phyloP scores from a whole-genome alignment of 192 early-diverging fungal genomes.

The Coemansia sp. region DNA sequence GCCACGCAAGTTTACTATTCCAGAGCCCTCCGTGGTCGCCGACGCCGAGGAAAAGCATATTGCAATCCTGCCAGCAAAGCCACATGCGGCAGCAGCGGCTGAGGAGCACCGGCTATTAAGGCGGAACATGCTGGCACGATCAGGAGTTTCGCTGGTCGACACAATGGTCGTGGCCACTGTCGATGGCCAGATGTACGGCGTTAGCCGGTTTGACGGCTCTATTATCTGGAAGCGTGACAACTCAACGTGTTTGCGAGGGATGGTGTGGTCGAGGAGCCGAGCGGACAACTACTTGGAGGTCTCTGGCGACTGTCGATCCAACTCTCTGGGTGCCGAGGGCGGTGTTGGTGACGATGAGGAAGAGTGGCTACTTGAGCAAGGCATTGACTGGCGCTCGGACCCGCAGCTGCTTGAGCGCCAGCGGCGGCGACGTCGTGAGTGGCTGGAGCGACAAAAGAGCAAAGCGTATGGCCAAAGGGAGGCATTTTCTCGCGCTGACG shows the following conservation, averaged over 20 bases:
- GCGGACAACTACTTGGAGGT: background rate
- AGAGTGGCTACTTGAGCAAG: constrained; percentile 52
- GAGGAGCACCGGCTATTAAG: constrained; percentile 30
- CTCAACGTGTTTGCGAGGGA: constrained; percentile 16
- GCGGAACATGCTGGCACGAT: constrained; percentile 32
- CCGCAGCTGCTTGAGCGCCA: constrained; percentile 35
- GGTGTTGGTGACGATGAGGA: constrained; percentile 20
- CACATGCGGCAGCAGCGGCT: constrained; percentile 19
- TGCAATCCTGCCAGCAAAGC: constrained; percentile 42
- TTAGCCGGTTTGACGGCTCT: constrained; percentile 36
- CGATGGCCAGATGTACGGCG: constrained; percentile 47
- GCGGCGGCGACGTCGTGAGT: constrained; percentile 35
- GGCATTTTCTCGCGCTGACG: background rate
- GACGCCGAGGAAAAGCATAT: constrained; percentile 38
- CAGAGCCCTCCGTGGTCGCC: constrained; percentile 47
- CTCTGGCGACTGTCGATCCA: background rate
- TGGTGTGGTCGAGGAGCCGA: constrained; percentile 35
- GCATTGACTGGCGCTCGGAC: constrained; percentile 50
- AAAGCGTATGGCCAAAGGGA: background rate
- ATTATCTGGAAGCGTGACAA: constrained; percentile 43
- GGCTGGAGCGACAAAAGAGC: constrained; percentile 18
- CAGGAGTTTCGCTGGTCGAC: constrained; percentile 30
- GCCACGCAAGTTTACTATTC: constrained; percentile 50
- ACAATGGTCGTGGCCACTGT: constrained; percentile 50
- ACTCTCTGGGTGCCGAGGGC: background rate